A percentile compares a stretch with the other conserved stretches of the same genome.
Evolutionary conservation across 2,329 filamentous ascomycete species (phyloP).

Genomic region (Dactylella cylindrospora): DNA sequence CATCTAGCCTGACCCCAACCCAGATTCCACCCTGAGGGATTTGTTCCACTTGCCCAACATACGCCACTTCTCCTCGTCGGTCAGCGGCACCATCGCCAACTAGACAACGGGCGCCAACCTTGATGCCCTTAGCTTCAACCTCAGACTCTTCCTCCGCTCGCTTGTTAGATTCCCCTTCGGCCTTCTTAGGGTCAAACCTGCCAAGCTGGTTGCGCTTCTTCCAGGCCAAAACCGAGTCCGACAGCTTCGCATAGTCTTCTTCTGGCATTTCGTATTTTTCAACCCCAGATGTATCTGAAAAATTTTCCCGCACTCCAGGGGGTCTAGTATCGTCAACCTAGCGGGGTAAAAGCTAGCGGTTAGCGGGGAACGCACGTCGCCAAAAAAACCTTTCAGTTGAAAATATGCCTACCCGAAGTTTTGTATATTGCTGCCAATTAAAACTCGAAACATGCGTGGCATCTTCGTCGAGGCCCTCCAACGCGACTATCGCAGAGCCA

Average conservation of each 20-base stretch:
- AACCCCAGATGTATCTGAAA: constrained; percentile 75
- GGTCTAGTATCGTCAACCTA: constrained; percentile 82
- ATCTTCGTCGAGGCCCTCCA: constrained; percentile 74
- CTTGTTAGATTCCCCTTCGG: constrained; percentile 71
- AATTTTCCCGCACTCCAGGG: constrained; percentile 72
- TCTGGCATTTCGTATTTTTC: constrained; percentile 89
- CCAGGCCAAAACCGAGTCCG: constrained; percentile 89
- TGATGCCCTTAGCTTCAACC: constrained; percentile 68
- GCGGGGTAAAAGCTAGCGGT: neutral
- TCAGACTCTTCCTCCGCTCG: constrained; percentile 69
- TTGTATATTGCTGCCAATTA: constrained; percentile 71
- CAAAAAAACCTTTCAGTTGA: too few species aligned
- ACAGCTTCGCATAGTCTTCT: constrained; percentile 79
- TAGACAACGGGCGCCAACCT: constrained; percentile 64
- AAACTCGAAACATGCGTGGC: constrained; percentile 65
- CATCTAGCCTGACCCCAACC: constrained; percentile 74
- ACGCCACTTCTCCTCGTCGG: constrained; percentile 69
- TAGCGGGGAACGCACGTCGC: neutral
- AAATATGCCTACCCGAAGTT: constrained; percentile 66
- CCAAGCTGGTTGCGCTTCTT: constrained; percentile 95
- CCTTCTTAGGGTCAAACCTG: constrained; percentile 85
- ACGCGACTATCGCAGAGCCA: constrained; percentile 62
- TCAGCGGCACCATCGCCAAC: constrained; percentile 66
- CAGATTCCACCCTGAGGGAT: constrained; percentile 69
- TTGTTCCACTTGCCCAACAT: constrained; percentile 72